Conservation (phyloP, 257 asterid species). For the Nicotiana undulata region DNA sequence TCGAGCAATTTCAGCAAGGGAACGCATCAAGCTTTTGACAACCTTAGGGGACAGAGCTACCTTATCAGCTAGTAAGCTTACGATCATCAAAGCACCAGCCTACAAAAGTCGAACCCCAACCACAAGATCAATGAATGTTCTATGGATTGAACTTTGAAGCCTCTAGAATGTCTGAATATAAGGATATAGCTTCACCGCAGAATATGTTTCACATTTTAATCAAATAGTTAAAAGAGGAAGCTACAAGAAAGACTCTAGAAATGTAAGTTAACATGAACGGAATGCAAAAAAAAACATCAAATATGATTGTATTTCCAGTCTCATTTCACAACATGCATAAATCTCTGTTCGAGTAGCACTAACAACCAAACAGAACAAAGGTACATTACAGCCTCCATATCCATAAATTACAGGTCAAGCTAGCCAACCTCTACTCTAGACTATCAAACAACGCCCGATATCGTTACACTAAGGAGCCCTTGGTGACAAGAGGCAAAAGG, state of each 20-base stretch:
- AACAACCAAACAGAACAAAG: not conserved
- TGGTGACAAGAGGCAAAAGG: not conserved
- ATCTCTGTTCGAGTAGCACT: not conserved
- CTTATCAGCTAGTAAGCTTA: slow-evolving; percentile 70
- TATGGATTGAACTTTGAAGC: not conserved
- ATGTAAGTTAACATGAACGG: not conserved
- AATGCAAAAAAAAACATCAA: not conserved
- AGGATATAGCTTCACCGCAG: not conserved
- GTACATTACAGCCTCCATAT: not conserved
- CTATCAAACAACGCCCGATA: not conserved
- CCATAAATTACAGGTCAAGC: not conserved
- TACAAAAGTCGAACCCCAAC: slow-evolving; percentile 14
- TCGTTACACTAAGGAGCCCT: not conserved
- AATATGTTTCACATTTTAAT: not conserved
- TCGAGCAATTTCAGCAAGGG: slow-evolving; percentile 55
- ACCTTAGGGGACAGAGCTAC: slow-evolving; percentile 50
- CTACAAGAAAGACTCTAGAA: not conserved
- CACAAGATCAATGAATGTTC: not conserved
- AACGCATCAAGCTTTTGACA: slow-evolving; percentile 58
- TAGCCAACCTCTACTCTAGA: not conserved
- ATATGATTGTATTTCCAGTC: not conserved
- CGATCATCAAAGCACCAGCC: slow-evolving; percentile 92
- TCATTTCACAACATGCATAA: not conserved
- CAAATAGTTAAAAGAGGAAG: slow-evolving; percentile 6
- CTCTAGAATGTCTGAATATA: not conserved